Evolutionary conservation across 208 protist genomes (phyloP), one percentile per base, ranked within the genome.

Genomic region (Acanthamoeba rhysodes): DNA sequence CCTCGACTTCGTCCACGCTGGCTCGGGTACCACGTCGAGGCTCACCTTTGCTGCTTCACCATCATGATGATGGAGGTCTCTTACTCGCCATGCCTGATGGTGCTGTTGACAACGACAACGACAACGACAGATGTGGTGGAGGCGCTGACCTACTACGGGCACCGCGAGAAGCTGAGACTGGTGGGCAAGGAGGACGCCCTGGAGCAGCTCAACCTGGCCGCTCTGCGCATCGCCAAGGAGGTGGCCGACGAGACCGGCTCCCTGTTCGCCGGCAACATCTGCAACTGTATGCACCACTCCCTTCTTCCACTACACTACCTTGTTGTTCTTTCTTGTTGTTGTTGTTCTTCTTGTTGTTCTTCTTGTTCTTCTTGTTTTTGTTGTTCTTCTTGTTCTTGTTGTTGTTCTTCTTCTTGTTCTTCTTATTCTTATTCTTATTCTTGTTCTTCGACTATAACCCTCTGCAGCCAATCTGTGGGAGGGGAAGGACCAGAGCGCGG

Each of bases 121-220:
- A 9, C 45, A 48, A 48, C 45, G 10, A 70, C 57, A 91, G 90
- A 94, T n/a, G 90, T 94, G 5, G 68, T 94, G 6, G 68, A 94
- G 48, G 90, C 90, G 41, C 50, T 94, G 32, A 94, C 90, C 48
- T 94, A 94, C 90, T 94, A 94, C 48, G 45, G 45, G 1, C 90
- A 94, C 50, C 62, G 90, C 32, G 90, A 94, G 50, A 94, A 94
- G 55, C 27, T 94, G 90, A 76, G 37, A 34, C 50, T 94, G 20
- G 70, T 94, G 29, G 90, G 90, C 34, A 78, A 84, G 24, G 90
- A 94, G 90, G 90, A 82, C 90, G 41, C 50, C 68, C 48, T 94
- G 5, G 90, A 94, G 50, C 14, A 94, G 68, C 45, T 82, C 68
- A 94, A 94, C 70, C 62, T 34, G 32, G 55, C 41, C 29, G 90